Evolutionary conservation across 2,329 filamentous ascomycete species (phyloP).

Genomic region (Penicillium sp.): DNA sequence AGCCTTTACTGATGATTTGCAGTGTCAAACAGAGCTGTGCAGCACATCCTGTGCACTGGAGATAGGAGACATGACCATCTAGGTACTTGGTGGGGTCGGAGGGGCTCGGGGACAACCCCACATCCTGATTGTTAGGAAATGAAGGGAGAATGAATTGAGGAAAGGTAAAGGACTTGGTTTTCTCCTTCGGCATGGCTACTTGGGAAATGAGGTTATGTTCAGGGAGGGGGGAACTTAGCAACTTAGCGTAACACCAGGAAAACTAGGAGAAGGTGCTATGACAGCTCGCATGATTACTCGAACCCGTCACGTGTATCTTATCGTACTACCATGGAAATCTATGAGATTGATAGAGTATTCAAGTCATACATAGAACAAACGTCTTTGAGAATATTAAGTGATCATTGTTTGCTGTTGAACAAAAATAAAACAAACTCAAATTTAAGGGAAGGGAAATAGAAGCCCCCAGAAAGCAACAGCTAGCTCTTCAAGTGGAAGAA

Average conservation of each 20-base stretch:
- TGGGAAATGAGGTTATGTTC: not conserved
- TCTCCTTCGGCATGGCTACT: conserved; percentile 18
- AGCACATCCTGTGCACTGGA: conserved; percentile 61
- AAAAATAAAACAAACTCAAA: not conserved
- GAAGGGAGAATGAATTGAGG: conserved; percentile 54
- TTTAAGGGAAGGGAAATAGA: not conserved
- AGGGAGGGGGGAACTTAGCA: not conserved
- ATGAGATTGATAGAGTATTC: too few species aligned
- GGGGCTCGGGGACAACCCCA: conserved; percentile 11
- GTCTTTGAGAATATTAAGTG: not conserved
- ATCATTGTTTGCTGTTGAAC: not conserved
- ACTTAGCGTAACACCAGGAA: not conserved
- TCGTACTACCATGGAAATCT: too few species aligned
- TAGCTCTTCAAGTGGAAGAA: not conserved
- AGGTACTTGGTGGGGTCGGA: conserved; percentile 37
- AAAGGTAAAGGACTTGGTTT: conserved; percentile 32
- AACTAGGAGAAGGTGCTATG: not conserved
- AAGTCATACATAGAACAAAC: too few species aligned
- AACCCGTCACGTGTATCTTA: not conserved
- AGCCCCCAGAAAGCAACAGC: not conserved
- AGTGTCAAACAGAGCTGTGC: conserved; percentile 59
- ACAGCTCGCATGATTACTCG: not conserved
- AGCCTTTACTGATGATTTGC: conserved; percentile 65
- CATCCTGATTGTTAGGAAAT: conserved; percentile 37
- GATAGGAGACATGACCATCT: conserved; percentile 52